phyloP scores from a whole-genome alignment of 192 early-diverging fungal species.

The Linnemannia exigua region DNA sequence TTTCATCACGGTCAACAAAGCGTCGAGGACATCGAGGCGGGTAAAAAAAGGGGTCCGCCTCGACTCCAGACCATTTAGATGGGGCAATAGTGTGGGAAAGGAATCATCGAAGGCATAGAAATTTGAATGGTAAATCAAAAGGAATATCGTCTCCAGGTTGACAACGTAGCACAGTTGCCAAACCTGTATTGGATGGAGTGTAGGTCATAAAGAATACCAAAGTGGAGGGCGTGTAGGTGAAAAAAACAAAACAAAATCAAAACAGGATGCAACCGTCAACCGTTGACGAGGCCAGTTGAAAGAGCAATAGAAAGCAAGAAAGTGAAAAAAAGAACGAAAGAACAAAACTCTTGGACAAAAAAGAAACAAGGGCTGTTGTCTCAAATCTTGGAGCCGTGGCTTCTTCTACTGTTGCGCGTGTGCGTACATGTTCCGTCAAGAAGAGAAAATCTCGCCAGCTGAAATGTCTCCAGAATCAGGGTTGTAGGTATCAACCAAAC shows the following conservation, averaged over 20 bases:
- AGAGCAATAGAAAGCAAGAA: neutral
- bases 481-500: neutral
- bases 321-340: neutral
- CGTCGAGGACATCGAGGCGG: slow-evolving; percentile 12
- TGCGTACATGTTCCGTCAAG: neutral
- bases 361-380: slow-evolving; percentile 36
- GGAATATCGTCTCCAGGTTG: neutral
- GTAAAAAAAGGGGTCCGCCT: neutral
- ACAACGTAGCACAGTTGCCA: neutral
- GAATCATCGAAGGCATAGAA: neutral
- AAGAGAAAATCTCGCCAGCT: neutral
- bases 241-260: neutral
- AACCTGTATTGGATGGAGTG: neutral
- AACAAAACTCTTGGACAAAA: neutral
- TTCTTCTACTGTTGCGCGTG: slow-evolving; percentile 8
- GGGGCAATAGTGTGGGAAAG: neutral
- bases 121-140: neutral
- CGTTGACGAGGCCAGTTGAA: neutral
- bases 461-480: slow-evolving; percentile 15
- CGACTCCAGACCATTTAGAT: neutral
- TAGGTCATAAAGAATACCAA: neutral
- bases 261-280: neutral
- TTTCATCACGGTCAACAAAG: slow-evolving; percentile 54
- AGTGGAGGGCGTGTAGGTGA: neutral
- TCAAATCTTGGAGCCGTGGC: slow-evolving; percentile 30